These are phyloP conservation scores for Adansonia gregorii DNA, from an alignment of 441 rosid genomes.

Conservation along the genomic window DNA sequence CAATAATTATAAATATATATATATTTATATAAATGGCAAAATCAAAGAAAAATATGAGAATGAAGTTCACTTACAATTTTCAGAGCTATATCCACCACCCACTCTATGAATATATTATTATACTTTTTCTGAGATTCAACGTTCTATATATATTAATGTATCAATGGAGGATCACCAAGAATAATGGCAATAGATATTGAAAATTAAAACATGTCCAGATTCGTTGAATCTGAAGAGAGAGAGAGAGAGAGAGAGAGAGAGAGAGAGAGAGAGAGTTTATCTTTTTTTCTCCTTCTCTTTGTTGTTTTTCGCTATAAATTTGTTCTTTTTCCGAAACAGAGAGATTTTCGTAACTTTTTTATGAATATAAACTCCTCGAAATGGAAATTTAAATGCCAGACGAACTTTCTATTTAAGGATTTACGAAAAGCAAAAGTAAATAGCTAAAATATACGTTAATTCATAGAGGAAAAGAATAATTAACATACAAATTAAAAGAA, in stretches of 20 bases:
- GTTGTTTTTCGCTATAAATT: background rate
- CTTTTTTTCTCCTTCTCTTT: background rate
- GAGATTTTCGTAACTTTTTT: background rate
- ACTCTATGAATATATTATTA: background rate
- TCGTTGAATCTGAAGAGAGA: constrained; percentile 14
- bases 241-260: background rate
- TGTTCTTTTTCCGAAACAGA: background rate
- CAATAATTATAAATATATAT: background rate
- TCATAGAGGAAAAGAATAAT: too few relatives aligned
- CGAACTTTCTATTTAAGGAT: background rate
- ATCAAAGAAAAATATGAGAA: constrained; percentile 6
- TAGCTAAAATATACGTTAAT: background rate
- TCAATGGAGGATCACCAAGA: background rate
- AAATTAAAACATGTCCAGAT: background rate
- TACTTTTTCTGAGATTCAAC: background rate
- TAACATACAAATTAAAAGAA: background rate
- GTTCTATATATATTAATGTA: background rate
- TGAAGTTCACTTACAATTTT: background rate
- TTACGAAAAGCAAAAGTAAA: background rate
- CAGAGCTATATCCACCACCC: background rate
- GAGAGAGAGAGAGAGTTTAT: background rate
- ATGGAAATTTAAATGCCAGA: background rate
- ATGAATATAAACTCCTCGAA: background rate
- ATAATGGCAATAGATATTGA: background rate
- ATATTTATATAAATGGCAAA: background rate